Evolutionary conservation across 148 eudicot genomes (phyloP).

Genomic region (Diospyros lotus): DNA sequence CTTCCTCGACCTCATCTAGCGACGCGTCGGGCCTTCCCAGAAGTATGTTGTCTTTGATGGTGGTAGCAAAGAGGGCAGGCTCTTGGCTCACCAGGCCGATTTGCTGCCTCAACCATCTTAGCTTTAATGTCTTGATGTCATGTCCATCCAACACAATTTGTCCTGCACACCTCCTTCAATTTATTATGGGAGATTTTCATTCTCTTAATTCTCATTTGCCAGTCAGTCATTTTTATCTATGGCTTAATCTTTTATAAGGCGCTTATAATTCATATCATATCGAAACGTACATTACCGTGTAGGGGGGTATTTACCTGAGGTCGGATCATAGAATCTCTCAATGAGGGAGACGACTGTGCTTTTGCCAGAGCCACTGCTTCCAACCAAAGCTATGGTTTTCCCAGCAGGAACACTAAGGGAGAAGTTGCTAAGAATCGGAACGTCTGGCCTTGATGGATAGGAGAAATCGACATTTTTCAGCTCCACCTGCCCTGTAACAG

Average conservation of each 20-base stretch:
- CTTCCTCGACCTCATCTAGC: slow-evolving; percentile 70
- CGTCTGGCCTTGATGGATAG: slow-evolving; percentile 79
- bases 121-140: slow-evolving; percentile 75
- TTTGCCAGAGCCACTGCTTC: slow-evolving; percentile 92
- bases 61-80: slow-evolving; percentile 87
- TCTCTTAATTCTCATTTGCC: too few relatives aligned
- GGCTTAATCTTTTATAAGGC: too few relatives aligned
- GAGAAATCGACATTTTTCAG: slow-evolving; percentile 60
- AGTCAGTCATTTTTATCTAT: too few relatives aligned
- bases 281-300: too few relatives aligned
- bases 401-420: slow-evolving; percentile 63
- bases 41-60: slow-evolving; percentile 77
- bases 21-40: slow-evolving; percentile 78
- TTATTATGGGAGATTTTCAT: too few relatives aligned
- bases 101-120: slow-evolving; percentile 82
- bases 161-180: slow-evolving; percentile 33
- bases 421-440: slow-evolving; percentile 56
- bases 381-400: slow-evolving; percentile 84
- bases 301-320: slow-evolving; percentile 37
- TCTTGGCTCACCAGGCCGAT: slow-evolving; percentile 91
- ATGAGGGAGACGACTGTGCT: slow-evolving; percentile 87
- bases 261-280: too few relatives aligned
- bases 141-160: slow-evolving; percentile 72
- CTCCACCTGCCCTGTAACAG: slow-evolving; percentile 62
- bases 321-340: slow-evolving; percentile 89